Base-by-base conservation (phyloP, 2,329 filamentous ascomycete species). In the Colletotrichum caudatum region DNA sequence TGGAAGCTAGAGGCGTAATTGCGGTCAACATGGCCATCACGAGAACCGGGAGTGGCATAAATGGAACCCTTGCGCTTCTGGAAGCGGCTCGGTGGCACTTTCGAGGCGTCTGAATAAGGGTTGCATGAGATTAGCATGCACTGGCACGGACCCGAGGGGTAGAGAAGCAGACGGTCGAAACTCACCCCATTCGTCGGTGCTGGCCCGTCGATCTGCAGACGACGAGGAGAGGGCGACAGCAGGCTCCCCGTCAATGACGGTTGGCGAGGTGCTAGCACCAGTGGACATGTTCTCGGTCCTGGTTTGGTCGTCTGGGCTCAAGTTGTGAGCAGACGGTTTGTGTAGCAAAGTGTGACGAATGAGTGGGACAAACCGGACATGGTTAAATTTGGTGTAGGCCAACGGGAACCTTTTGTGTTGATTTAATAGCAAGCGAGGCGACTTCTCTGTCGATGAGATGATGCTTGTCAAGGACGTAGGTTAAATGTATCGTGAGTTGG, bases 11-110 rank as follows among this genome's bases (percentile, higher is more conserved):
- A 82, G 74, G 86, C 85, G 65, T 87, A 87, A 78, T 89, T 90
- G 70, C 83, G 84, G 76, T 89, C 87, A 63, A 92, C 82, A 77
- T 91, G 89, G 23, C 89, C 90, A 78, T 92, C 91, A 70, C 90
- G 87, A 33, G 88, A 91, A 76, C 83, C 83, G 2, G 89, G 90
- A 11, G 91, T 92, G 58, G 89, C 88, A 78, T 90, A 91, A 80
- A 92, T 91, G 77, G 88, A 91, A 66, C 90, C 90, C 80, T 91
- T 89, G 77, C 89, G 88, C 81, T 91, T 91, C 80, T 92, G 90
- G 82, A 93, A 92, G 58, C 89, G 88, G 73, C 87, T 90, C 12
- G 90, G 90, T 1, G 89, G 89, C 0, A 91, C 90, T 80, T 92
- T 92, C 75, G 88, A 86, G 5, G 90, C 90, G 80, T 92, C 90